Conservation (phyloP, 2,329 filamentous ascomycete genomes). For the Lachnellula cervina region DNA sequence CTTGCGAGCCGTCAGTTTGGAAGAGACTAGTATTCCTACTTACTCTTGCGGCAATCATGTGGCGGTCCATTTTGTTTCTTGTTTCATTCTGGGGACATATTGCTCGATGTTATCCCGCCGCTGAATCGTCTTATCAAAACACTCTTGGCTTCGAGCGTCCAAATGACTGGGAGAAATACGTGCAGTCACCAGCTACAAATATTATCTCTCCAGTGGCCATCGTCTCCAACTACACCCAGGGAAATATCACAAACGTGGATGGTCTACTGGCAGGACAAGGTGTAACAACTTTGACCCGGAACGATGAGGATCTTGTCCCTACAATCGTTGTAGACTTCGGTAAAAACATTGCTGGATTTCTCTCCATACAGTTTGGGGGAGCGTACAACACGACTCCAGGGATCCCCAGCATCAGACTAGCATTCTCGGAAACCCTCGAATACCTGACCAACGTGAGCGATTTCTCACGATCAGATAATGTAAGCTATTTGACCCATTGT, state of each 20-base stretch:
- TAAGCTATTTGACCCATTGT: conserved; percentile 12
- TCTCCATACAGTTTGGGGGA: conserved; percentile 40
- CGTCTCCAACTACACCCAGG: conserved; percentile 31
- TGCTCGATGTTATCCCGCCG: conserved; percentile 1
- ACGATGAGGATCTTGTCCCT: conserved; percentile 23
- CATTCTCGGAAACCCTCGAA: conserved; percentile 45
- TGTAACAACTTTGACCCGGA: conserved; percentile 32
- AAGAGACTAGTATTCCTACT: background rate
- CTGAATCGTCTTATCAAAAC: background rate
- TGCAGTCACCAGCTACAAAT: conserved; percentile 34
- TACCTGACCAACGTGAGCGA: conserved; percentile 42
- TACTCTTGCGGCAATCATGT: conserved; percentile 2
- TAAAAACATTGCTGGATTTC: conserved; percentile 41
- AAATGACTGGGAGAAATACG: conserved; percentile 35
- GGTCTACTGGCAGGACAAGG: conserved; percentile 30
- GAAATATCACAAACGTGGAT: conserved; percentile 37
- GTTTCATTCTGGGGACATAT: conserved; percentile 1
- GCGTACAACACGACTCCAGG: conserved; percentile 29
- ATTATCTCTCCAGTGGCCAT: conserved; percentile 33
- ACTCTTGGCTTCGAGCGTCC: background rate
- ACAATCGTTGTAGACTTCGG: conserved; percentile 47
- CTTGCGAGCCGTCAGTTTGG: background rate
- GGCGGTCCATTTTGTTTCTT: conserved; percentile 1
- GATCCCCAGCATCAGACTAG: conserved; percentile 40
- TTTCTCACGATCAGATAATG: conserved; percentile 45